phyloP scores from a whole-genome alignment of 805 yeast species.

The Geotrichum ghanense region DNA sequence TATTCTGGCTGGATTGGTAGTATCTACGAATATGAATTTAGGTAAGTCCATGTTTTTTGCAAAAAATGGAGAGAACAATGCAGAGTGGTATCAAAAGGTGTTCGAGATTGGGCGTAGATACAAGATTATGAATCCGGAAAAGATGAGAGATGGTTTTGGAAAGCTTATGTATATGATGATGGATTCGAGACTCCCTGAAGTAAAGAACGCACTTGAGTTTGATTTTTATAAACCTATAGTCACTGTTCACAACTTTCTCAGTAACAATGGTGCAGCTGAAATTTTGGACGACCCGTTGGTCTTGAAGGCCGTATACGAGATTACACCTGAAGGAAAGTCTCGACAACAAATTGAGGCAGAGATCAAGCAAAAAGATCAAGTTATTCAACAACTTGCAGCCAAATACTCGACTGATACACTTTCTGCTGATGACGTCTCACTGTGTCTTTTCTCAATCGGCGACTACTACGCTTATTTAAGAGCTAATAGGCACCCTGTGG shows the following conservation, averaged over 20 bases:
- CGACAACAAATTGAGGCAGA: constrained; percentile 44
- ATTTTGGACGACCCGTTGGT: constrained; percentile 49
- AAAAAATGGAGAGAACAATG: constrained; percentile 45
- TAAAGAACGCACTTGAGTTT: constrained; percentile 60
- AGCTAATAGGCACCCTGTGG: constrained; percentile 57
- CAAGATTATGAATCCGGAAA: constrained; percentile 76
- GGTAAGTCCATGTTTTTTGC: constrained; percentile 41
- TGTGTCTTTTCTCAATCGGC: constrained; percentile 64
- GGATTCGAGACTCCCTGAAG: constrained; percentile 70
- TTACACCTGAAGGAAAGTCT: constrained; percentile 46
- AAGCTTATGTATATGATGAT: constrained; percentile 73
- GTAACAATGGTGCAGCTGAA: constrained; percentile 24
- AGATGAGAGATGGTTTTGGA: constrained; percentile 70
- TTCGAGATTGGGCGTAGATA: constrained; percentile 75
- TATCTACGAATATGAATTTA: constrained; percentile 60
- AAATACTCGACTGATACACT: constrained; percentile 32
- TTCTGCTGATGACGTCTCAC: constrained; percentile 53
- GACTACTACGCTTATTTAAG: constrained; percentile 66
- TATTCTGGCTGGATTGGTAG: constrained; percentile 65
- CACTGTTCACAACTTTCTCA: constrained; percentile 43
- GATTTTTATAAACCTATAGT: constrained; percentile 62
- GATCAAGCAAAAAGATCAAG: constrained; percentile 53
- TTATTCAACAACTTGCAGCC: constrained; percentile 48
- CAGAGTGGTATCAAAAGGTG: constrained; percentile 58
- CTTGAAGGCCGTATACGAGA: constrained; percentile 56